Conservation (phyloP, 108 stramenopile genomes). For the Nitzschia inconspicua region DNA sequence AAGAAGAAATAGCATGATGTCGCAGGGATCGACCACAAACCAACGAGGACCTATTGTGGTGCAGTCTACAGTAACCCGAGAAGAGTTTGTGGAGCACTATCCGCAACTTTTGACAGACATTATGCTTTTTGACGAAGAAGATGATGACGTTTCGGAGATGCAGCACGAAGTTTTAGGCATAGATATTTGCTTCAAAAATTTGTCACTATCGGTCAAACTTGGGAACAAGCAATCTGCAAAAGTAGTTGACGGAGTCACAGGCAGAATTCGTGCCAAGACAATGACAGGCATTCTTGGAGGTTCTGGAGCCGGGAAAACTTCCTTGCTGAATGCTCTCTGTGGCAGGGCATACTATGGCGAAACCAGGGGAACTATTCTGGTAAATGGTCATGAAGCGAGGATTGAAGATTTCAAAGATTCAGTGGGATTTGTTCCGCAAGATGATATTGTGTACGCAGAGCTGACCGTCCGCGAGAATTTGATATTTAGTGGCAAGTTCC, state of each 20-base stretch:
- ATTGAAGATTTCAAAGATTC: slow-evolving; percentile 19
- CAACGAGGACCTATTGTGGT: too few species aligned
- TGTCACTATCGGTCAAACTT: slow-evolving; percentile 29
- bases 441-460: slow-evolving; percentile 58
- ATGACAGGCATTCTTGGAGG: slow-evolving; percentile 46
- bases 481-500: slow-evolving; percentile 40
- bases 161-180: slow-evolving; percentile 19
- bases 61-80: too few species aligned
- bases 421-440: slow-evolving; percentile 67
- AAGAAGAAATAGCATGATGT: too few species aligned
- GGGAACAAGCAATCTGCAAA: slow-evolving; percentile 29
- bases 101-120: slow-evolving; percentile 32
- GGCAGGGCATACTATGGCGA: slow-evolving; percentile 64
- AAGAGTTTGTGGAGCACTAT: slow-evolving; percentile 38
- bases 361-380: slow-evolving; percentile 41
- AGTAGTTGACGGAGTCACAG: slow-evolving; percentile 44
- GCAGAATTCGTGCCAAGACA: slow-evolving; percentile 40
- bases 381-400: slow-evolving; percentile 55
- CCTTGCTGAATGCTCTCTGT: slow-evolving; percentile 63
- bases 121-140: slow-evolving; percentile 1
- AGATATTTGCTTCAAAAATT: slow-evolving; percentile 42
- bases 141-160: slow-evolving; percentile 2
- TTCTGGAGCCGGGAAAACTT: slow-evolving; percentile 15
- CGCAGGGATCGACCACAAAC: too few species aligned
- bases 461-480: slow-evolving; percentile 68